phyloP scores from a whole-genome alignment of 2,329 filamentous ascomycete genomes.

The Fusarium citri region DNA sequence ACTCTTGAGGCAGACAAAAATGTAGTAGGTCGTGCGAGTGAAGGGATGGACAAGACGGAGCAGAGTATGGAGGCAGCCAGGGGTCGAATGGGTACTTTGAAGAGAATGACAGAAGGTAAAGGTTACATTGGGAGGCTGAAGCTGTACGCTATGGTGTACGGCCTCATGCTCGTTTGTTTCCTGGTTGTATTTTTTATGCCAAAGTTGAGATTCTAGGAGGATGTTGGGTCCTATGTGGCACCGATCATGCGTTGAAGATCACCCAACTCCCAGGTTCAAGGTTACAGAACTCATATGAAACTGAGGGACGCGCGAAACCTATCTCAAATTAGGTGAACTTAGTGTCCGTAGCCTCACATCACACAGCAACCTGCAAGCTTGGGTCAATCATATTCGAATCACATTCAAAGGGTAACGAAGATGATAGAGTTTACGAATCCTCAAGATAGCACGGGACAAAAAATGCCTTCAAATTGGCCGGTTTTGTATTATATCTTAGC shows the following conservation, averaged over 20 bases:
- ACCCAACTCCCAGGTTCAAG: background rate
- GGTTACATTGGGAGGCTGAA: slow-evolving; percentile 88
- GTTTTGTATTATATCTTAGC: background rate
- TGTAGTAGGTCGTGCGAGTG: slow-evolving; percentile 75
- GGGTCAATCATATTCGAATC: background rate
- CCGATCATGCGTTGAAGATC: background rate
- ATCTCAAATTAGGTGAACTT: background rate
- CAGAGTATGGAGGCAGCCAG: slow-evolving; percentile 80
- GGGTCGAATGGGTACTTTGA: slow-evolving; percentile 79
- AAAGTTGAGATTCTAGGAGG: slow-evolving; percentile 81
- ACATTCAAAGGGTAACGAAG: background rate
- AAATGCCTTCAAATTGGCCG: background rate
- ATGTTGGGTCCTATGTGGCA: background rate
- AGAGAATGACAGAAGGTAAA: slow-evolving; percentile 85
- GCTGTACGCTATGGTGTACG: slow-evolving; percentile 86
- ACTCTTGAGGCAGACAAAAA: slow-evolving; percentile 79
- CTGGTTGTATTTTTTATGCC: slow-evolving; percentile 87
- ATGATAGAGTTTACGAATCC: background rate
- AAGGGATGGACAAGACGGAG: slow-evolving; percentile 82
- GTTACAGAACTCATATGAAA: background rate
- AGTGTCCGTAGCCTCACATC: background rate
- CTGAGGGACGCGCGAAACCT: background rate
- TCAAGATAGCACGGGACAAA: background rate
- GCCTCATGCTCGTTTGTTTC: slow-evolving; percentile 80
- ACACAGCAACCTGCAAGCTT: background rate